Conservation (phyloP, 169 alveolate genomes). For the Plasmodium vivax region DNA sequence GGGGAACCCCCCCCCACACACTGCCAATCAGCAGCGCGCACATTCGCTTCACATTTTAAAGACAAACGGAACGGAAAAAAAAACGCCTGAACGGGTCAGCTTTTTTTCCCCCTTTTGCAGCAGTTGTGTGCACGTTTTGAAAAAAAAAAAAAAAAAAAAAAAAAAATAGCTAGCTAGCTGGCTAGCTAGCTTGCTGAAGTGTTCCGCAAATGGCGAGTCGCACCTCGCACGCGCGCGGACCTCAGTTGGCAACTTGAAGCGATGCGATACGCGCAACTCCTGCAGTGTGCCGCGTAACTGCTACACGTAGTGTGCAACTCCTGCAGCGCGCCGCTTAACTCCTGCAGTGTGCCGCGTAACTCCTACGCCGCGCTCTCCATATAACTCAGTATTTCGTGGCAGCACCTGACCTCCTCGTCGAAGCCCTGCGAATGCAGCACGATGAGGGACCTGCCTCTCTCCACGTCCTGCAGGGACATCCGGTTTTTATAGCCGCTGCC, state of each 20-base stretch:
- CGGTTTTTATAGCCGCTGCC: conserved; percentile 17
- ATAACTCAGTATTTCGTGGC: conserved; percentile 24
- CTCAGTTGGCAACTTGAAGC: not conserved
- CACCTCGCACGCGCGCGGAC: not conserved
- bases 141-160: no score
- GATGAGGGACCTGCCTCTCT: conserved; percentile 22
- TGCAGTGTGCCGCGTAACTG: not conserved
- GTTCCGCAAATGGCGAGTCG: not conserved
- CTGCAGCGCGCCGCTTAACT: not conserved
- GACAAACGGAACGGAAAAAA: not conserved
- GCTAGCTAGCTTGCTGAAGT: not conserved
- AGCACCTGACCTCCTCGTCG: conserved; percentile 40
- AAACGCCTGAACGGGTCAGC: not conserved
- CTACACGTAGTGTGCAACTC: not conserved
- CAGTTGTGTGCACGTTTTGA: not conserved
- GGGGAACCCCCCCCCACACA: not conserved
- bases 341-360: no score
- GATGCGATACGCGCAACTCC: not conserved
- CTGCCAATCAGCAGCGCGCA: not conserved
- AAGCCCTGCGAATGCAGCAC: conserved; percentile 14
- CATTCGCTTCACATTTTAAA: not conserved
- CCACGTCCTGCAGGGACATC: conserved; percentile 21
- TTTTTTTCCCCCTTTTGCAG: not conserved
- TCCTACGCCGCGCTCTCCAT: not conserved
- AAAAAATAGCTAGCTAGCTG: not conserved